A percentile compares a stretch with the other conserved stretches of the same genome.
These are phyloP conservation scores for Kalaharituber pfeilii DNA, from an alignment of 2,329 filamentous ascomycete species.

Conservation along the genomic window DNA sequence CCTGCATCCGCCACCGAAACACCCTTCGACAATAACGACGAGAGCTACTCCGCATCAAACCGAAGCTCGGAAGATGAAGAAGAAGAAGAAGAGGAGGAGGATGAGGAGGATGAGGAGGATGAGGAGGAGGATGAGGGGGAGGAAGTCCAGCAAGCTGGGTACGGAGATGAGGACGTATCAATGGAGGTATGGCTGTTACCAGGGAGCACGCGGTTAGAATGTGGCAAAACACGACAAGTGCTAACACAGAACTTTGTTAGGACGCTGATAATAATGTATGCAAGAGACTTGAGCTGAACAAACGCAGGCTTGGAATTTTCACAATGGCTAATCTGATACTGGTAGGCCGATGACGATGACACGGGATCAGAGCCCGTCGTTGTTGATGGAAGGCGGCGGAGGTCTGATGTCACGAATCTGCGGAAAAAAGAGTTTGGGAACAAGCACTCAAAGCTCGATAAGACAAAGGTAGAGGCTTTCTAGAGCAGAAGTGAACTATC, in stretches of 20 bases:
- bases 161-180: constrained; percentile 19
- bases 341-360: constrained; percentile 17
- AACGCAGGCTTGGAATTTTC: too few relatives aligned
- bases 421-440: constrained; percentile 85
- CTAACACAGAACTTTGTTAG: too few relatives aligned
- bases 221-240: too few relatives aligned
- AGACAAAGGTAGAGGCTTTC: constrained; percentile 76
- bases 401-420: constrained; percentile 74
- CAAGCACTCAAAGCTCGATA: constrained; percentile 81
- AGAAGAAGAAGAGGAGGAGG: constrained; percentile 1
- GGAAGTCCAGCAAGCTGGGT: constrained; percentile 9
- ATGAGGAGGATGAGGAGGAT: constrained; percentile 8
- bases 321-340: neutral
- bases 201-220: neutral
- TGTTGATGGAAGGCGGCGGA: constrained; percentile 62
- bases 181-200: constrained; percentile 20
- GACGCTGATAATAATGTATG: constrained; percentile 8
- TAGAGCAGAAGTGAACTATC: too few relatives aligned
- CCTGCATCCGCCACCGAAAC: neutral
- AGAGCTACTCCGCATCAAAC: neutral
- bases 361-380: constrained; percentile 44
- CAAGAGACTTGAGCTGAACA: neutral
- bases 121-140: neutral
- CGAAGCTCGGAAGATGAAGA: neutral
- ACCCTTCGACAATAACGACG: neutral